Percentiles rank a stretch among this genome's conserved stretches.
These are phyloP conservation scores for Saccharomycopsis lassenensis DNA, from an alignment of 805 yeast species.

Conservation along the genomic window DNA sequence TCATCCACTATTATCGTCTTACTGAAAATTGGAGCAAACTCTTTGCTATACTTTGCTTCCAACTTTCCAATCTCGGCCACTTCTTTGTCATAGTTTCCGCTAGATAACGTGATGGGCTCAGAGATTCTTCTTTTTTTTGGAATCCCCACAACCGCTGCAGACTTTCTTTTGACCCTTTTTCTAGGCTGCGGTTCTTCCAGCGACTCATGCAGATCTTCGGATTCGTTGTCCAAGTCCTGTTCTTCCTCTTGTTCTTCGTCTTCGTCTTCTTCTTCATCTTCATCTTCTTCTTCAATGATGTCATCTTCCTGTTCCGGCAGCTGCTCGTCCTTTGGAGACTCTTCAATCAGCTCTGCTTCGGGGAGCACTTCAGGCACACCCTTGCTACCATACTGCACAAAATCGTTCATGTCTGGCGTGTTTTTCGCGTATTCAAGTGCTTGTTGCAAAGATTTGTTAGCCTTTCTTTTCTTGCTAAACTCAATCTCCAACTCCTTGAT, in stretches of 20 bases:
- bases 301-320: constrained; percentile 16
- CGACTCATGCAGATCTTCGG: constrained; percentile 20
- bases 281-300: constrained; percentile 11
- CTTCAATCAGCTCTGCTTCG: neutral
- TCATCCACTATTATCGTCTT: neutral
- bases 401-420: constrained; percentile 38
- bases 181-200: constrained; percentile 14
- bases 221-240: constrained; percentile 6
- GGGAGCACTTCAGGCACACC: constrained; percentile 26
- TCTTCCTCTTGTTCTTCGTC: constrained; percentile 15
- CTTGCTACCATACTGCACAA: constrained; percentile 31
- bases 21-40: neutral
- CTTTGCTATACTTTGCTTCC: constrained; percentile 2
- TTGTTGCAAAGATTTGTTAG: constrained; percentile 33
- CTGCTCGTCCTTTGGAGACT: neutral
- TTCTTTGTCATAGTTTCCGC: constrained; percentile 4
- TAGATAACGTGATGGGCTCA: too few relatives aligned
- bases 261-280: constrained; percentile 3
- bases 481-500: constrained; percentile 28
- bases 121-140: constrained; percentile 1
- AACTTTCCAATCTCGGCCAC: constrained; percentile 6
- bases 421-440: constrained; percentile 48
- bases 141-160: neutral
- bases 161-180: constrained; percentile 1
- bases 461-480: constrained; percentile 23